Base-by-base conservation (phyloP, 2,329 filamentous ascomycete genomes). In the Fusarium sp. region DNA sequence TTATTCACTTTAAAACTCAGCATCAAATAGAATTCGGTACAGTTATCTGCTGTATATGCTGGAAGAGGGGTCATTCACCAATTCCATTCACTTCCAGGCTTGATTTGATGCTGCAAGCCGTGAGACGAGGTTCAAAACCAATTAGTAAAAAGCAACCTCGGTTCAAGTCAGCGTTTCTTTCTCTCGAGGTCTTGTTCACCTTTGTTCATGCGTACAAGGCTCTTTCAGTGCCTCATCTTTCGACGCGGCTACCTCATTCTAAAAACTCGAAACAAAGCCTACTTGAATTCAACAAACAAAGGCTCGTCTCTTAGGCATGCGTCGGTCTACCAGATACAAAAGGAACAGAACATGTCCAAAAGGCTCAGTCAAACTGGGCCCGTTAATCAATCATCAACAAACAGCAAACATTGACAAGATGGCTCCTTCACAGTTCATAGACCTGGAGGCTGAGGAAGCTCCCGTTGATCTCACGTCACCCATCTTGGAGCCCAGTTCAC, bases 401-500 rank as follows among this genome's bases (percentile, higher is more conserved):
- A 14, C 11, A 56, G 11, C 16, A 27, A 54, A 42, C 16, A 58
- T 31, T 22, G 35, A 38, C 31, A 62, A 11, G 16, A 74, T 74
- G 71, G 34, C 40, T 56, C 34, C 16, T 18, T 62, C 45, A 60
- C 47, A 40, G 52, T 66, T 62, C 4, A 50, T 37, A 38, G 6
- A 29, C 18, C 67, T 27, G n/a, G 5, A 56, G 6, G 22, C 38
- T 24, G 20, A 45, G 31, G n/a, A 34, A 22, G 18, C 27, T 38
- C 5, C 61, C 11, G n/a, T 24, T 61, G 14, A 34, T 40, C 50
- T 20, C 34, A 22, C 27, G 5, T 45, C 40, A 42, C 24, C 47
- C 16, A 20, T 27, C 27, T 60, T 38, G 16, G 20, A 62, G 29
- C 22, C 20, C 27, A 40, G 10, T 9, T 31, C 24, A 3, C 13